Evolutionary conservation across 2,329 filamentous ascomycete species (phyloP).

Genomic region (Trichophyton equinum): DNA sequence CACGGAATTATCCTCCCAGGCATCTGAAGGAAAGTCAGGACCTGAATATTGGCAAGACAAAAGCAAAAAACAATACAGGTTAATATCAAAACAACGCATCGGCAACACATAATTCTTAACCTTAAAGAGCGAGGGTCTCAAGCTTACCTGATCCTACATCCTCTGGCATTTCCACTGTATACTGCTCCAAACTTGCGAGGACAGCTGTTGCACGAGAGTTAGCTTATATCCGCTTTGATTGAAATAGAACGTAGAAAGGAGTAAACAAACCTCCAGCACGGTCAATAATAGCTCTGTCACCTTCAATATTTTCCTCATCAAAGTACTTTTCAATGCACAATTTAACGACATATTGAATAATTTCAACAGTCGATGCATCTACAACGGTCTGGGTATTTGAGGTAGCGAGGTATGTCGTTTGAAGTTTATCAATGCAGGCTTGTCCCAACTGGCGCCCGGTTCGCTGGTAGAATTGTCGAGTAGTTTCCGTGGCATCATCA

Average conservation of each 20-base stretch:
- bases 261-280: conserved; percentile 25
- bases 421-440: conserved; percentile 24
- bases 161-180: conserved; percentile 27
- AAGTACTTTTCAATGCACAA: conserved; percentile 30
- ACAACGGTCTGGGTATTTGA: conserved; percentile 16
- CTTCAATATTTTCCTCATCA: conserved; percentile 21
- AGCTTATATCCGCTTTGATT: no score
- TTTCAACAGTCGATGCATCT: conserved; percentile 26
- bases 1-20: conserved; percentile 32
- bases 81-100: conserved; percentile 9
- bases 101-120: conserved; percentile 9
- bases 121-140: neutral
- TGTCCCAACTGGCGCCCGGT: conserved; percentile 24
- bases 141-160: conserved; percentile 30
- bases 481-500: conserved; percentile 20
- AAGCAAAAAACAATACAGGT: conserved; percentile 5
- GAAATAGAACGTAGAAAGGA: no score
- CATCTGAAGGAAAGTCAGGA: conserved; percentile 31
- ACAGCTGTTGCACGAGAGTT: conserved; percentile 18
- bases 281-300: conserved; percentile 24
- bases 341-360: conserved; percentile 26
- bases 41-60: conserved; percentile 22
- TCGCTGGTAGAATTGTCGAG: conserved; percentile 17
- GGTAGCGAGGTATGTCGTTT: conserved; percentile 21
- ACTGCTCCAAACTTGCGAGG: conserved; percentile 23